Base-by-base conservation (phyloP, 805 yeast species). In the Yarrowia deformans region DNA sequence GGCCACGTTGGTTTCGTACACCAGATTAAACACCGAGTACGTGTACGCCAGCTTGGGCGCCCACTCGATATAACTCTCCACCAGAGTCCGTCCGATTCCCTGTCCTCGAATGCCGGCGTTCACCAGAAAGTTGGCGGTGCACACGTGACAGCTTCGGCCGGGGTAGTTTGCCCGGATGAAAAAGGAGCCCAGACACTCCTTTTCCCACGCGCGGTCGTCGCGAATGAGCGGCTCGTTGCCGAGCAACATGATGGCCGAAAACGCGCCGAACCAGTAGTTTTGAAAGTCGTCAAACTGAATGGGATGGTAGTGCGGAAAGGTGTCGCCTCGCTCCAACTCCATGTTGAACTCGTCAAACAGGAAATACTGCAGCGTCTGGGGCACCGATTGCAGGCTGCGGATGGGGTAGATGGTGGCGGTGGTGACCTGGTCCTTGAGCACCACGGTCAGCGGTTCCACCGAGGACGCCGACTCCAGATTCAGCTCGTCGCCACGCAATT, bases 341-440 rank as follows among this genome's bases (percentile, higher is more conserved):
- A 90, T 89, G 78, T 94, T 94, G 80, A 90, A 91, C 79, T 95
- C 98, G 76, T 93, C 98, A 71, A 94, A 87, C 50, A 94, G 77
- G 75, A 94, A 93, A 19, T 90, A 89, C 48, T 92, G 77, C 35
- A 94, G 81, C 0, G 92, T 94, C 1, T 86, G 85, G 0, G 98
- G 98, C 13, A 94, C 80, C 69, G 88, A 87, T 34, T 83, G 83
- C 0, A 88, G 82, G 37, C 86, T 84, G 70, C 87, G 84, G 14
- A 94, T 85, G 4, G 99, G 98, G 75, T 91, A 92, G 70, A 95
- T 88, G 3, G 98, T 93, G 1, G 98, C 98, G 0, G 93, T 87
- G 1, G 98, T 93, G 72, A 91, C 95, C 18, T 94, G 92, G 77
- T 93, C 97, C 75, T 90, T 89, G 35, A 93, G 81, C 13, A 92